A percentile compares a stretch with the other conserved stretches of the same genome.
Evolutionary conservation across 2,329 filamentous ascomycete genomes (phyloP).

Genomic region (Canariomyces notabilis): DNA sequence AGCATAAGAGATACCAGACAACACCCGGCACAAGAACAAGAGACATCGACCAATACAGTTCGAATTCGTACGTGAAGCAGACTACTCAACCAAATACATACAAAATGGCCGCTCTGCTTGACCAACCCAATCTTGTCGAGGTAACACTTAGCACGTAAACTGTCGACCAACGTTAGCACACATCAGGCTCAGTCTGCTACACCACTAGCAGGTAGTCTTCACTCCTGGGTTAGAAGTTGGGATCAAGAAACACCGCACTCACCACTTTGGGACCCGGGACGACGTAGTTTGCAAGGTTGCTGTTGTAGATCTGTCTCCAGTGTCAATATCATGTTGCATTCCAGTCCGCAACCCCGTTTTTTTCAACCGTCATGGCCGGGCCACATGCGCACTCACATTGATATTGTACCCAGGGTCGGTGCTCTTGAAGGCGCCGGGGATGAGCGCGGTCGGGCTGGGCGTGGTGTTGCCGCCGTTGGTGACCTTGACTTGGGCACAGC

Average conservation of each 20-base stretch:
- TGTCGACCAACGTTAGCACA: no score
- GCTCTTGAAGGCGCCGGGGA: slow-evolving; percentile 40
- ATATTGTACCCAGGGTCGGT: slow-evolving; percentile 41
- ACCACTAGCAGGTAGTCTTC: neutral
- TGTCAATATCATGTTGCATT: neutral
- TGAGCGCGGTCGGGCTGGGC: slow-evolving; percentile 31
- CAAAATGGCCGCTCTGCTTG: no score
- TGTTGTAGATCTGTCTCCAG: slow-evolving; percentile 18
- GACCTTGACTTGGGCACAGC: slow-evolving; percentile 44
- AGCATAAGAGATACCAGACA: no score
- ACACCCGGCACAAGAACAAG: no score
- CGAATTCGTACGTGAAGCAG: no score
- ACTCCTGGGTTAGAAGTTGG: neutral
- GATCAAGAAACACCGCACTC: neutral
- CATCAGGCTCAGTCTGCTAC: neutral
- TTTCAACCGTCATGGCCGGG: neutral
- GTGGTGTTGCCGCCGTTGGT: slow-evolving; percentile 34
- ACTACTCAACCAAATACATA: no score
- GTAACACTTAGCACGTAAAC: no score
- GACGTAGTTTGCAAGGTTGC: slow-evolving; percentile 10
- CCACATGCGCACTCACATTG: slow-evolving; percentile 33
- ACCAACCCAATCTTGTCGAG: no score
- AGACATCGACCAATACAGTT: no score
- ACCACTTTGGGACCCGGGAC: slow-evolving; percentile 15
- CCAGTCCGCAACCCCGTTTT: neutral